Base-by-base conservation (phyloP, 2,329 filamentous ascomycete species). In the Aspergillus fumigatiaffinis region DNA sequence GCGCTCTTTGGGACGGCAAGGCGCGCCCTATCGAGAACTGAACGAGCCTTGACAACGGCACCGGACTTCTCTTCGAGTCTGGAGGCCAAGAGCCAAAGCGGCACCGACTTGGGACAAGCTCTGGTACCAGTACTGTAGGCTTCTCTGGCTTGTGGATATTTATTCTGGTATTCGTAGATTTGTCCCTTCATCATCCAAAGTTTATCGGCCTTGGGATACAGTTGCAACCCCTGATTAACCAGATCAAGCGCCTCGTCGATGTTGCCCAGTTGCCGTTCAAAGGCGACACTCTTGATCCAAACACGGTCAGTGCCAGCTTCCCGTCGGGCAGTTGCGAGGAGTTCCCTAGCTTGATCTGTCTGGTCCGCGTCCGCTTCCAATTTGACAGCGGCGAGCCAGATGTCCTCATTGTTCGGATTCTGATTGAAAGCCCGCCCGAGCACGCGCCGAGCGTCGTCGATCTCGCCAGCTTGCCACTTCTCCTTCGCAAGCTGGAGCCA, bases 151-250 rank as follows among this genome's bases (percentile, higher is more conserved):
- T 94, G 90, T 0, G 89, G 87, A 14, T 89, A 78, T 76, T 91
- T 92, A 66, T 84, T 87, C 50, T 92, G 83, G 47, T 87, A 84
- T 70, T 97, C 90, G 80, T 99, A 99, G 61, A 97, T 94, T 71
- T 99, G 94, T 0, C 95, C 94, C 77, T 99, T 99, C 80, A 96
- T 90, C 90, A 97, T 97, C 88, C 93, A 97, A 25, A 99, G 82
- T 76, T 97, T 97, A 53, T 91, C 83, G 12, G 89, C 86, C 48
- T 87, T 84, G 0, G 94, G 93, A 78, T 96, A 99, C 9, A 91
- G 83, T 63, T 92, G 88, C 38, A 99, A 79, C 1, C 89, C 94
- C 71, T 95, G 88, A 58, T 92, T 91, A 47, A 90, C 90, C 10
- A 99, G 86, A 67, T 95, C 90, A 14, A 99, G 82, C 0, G 94